Evolutionary conservation across 2,329 filamentous ascomycete genomes (phyloP).

Genomic region (Ceratocystis colombiana): DNA sequence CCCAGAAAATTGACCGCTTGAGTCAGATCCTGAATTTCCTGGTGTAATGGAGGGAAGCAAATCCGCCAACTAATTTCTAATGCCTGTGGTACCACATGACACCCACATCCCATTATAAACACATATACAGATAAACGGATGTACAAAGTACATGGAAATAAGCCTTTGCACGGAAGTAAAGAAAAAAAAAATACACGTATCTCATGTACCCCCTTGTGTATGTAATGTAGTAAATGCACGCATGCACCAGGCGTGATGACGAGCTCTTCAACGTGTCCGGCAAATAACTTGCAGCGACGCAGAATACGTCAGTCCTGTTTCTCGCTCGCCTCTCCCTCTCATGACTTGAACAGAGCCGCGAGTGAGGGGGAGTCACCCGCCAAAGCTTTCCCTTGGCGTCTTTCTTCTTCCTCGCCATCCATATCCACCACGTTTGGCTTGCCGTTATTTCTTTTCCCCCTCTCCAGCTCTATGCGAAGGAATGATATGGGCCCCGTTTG

Average conservation of each 20-base stretch:
- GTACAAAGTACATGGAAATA: background rate
- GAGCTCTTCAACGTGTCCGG: background rate
- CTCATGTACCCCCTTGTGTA: background rate
- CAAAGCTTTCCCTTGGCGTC: too few relatives aligned
- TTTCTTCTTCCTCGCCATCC: too few relatives aligned
- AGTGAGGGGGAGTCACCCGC: too few relatives aligned
- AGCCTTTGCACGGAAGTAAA: background rate
- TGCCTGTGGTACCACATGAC: constrained; percentile 14
- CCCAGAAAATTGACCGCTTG: background rate
- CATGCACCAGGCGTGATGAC: background rate
- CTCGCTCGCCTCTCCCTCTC: too few relatives aligned
- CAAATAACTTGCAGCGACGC: background rate
- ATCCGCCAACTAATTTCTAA: constrained; percentile 14
- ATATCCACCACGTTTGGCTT: too few relatives aligned
- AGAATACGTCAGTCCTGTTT: background rate
- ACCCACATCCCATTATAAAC: background rate
- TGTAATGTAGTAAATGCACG: background rate
- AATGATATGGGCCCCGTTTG: too few relatives aligned
- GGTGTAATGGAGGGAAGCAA: constrained; percentile 6
- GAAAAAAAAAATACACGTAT: background rate
- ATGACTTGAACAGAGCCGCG: too few relatives aligned
- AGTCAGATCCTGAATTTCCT: constrained; percentile 3
- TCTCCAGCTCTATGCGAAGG: too few relatives aligned
- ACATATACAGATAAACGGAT: background rate
- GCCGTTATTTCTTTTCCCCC: too few relatives aligned